Percentiles rank a stretch among this genome's conserved stretches.
These are phyloP conservation scores for Mycena vulgaris DNA, from an alignment of 768 basidiomycete genomes.

Conservation along the genomic window DNA sequence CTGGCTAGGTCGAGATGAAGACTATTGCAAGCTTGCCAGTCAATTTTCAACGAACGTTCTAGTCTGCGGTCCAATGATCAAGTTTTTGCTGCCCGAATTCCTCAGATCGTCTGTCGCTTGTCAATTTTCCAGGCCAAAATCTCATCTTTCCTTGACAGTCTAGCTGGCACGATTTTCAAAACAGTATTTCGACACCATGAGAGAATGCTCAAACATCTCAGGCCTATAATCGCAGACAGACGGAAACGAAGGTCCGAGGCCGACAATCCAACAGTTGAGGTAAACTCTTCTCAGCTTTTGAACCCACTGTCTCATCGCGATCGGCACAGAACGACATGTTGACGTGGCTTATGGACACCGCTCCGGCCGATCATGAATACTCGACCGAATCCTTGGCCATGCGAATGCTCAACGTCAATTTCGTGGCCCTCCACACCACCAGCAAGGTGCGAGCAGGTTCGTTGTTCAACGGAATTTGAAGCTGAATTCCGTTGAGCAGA, in stretches of 20 bases:
- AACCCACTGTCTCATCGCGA: too few relatives aligned
- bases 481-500: not conserved
- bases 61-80: not conserved
- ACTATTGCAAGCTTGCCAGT: not conserved
- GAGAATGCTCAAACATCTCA: too few relatives aligned
- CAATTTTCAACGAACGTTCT: not conserved
- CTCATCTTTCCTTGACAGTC: not conserved
- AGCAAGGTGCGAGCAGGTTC: not conserved
- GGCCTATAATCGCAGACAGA: not conserved
- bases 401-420: constrained; percentile 1
- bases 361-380: not conserved
- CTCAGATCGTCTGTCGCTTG: not conserved
- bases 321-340: constrained; percentile 2
- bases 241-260: not conserved
- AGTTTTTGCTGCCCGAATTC: too few relatives aligned
- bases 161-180: too few relatives aligned
- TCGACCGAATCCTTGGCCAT: not conserved
- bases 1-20: not conserved
- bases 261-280: not conserved
- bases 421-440: not conserved
- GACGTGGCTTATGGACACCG: not conserved
- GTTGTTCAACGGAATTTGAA: not conserved
- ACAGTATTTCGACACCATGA: too few relatives aligned
- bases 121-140: not conserved
- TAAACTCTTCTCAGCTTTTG: too few relatives aligned